Percentiles rank a stretch among this genome's conserved stretches.
Conservation (phyloP, 495 filamentous ascomycete species). For the Neurospora cerealis region DNA sequence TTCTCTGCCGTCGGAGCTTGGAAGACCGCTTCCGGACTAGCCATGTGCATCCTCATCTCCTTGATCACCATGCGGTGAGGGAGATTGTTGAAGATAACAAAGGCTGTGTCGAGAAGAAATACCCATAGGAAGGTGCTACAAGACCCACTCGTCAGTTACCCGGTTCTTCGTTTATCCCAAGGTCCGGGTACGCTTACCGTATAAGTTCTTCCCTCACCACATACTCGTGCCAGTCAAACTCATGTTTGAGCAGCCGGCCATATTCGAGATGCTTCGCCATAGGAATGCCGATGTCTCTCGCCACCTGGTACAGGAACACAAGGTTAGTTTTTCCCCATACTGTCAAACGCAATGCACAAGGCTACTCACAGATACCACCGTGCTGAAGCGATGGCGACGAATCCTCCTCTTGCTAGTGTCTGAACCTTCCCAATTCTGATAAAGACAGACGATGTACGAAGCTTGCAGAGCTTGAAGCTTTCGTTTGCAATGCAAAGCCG, state of each 20-base stretch:
- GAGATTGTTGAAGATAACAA: constrained; percentile 26
- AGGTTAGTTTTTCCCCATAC: not conserved
- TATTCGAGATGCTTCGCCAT: constrained; percentile 19
- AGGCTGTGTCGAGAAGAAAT: constrained; percentile 21
- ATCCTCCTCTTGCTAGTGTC: constrained; percentile 19
- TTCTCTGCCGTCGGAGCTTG: constrained; percentile 15
- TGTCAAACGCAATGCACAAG: not conserved
- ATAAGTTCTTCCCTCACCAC: constrained; percentile 20
- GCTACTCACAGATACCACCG: constrained; percentile 17
- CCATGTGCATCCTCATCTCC: constrained; percentile 25
- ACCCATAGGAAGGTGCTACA: constrained; percentile 16
- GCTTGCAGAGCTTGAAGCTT: constrained; percentile 22
- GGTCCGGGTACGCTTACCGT: constrained; percentile 7
- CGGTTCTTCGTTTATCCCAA: not conserved
- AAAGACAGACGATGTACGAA: constrained; percentile 17
- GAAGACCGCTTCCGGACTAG: constrained; percentile 20
- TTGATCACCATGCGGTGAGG: constrained; percentile 26
- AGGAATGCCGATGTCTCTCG: constrained; percentile 19
- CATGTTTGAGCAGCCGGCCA: constrained; percentile 9
- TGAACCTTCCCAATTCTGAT: constrained; percentile 21
- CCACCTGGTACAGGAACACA: constrained; percentile 5
- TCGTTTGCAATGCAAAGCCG: not conserved
- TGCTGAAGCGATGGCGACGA: constrained; percentile 21
- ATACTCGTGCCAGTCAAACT: constrained; percentile 19
- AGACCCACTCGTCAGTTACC: not conserved